Conservation (phyloP, 108 stramenopile species). For the Nannochloropsis gaditana region DNA sequence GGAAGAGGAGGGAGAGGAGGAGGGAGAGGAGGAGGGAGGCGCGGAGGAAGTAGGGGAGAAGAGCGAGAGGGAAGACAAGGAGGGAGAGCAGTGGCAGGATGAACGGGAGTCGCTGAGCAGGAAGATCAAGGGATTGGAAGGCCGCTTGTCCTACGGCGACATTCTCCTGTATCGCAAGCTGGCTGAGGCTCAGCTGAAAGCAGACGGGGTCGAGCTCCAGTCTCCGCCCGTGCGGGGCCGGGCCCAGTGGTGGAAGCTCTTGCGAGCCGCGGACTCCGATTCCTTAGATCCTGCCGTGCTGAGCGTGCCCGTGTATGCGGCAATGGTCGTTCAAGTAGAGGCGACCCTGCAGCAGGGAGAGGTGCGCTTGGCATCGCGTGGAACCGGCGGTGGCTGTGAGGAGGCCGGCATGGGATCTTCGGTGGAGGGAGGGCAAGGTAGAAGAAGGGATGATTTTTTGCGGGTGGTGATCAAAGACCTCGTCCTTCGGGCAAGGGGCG, state of each 20-base stretch:
- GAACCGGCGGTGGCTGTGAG: background rate
- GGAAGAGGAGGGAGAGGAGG: background rate
- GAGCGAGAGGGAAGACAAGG: background rate
- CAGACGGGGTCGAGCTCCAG: background rate
- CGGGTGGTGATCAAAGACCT: background rate
- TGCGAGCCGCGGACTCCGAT: background rate
- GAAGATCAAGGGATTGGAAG: background rate
- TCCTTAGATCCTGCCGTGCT: background rate
- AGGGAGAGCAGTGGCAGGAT: background rate
- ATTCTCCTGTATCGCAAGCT: background rate
- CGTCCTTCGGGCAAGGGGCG: background rate
- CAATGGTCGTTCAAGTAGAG: background rate
- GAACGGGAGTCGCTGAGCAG: background rate
- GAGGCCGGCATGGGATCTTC: background rate
- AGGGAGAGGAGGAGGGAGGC: background rate
- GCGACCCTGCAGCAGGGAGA: background rate
- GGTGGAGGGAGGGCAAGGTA: background rate
- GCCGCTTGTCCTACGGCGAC: background rate
- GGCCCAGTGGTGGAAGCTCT: background rate
- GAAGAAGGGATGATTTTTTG: background rate
- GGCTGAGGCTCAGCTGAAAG: background rate
- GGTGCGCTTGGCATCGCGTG: background rate
- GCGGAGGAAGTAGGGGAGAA: background rate
- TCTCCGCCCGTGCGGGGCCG: background rate
- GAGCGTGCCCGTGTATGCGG: background rate